phyloP scores from a whole-genome alignment of 768 basidiomycete genomes.

The Neoboletus magnificus region DNA sequence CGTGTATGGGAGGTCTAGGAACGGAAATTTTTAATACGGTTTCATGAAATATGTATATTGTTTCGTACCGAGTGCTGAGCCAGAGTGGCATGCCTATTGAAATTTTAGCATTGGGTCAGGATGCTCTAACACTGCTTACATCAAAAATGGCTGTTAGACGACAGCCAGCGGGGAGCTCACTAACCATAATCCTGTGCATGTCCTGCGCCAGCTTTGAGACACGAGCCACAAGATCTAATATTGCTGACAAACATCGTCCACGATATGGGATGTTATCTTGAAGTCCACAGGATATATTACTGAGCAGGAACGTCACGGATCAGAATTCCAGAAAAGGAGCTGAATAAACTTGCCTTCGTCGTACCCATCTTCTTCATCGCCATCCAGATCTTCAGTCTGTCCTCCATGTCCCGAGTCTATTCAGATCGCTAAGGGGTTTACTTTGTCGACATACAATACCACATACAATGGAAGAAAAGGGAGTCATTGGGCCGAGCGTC shows the following conservation, averaged over 20 bases:
- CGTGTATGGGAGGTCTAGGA: slow-evolving; percentile 63
- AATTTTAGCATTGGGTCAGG: neutral
- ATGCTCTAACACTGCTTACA: slow-evolving; percentile 41
- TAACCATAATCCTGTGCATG: slow-evolving; percentile 80
- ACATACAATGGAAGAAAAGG: slow-evolving; percentile 84
- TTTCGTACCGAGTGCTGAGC: slow-evolving; percentile 69
- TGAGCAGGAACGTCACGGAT: slow-evolving; percentile 23
- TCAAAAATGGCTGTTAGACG: slow-evolving; percentile 83
- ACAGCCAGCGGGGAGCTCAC: slow-evolving; percentile 78
- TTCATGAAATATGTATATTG: neutral
- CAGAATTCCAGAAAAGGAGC: slow-evolving; percentile 2
- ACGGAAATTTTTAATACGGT: neutral
- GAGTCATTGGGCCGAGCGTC: slow-evolving; percentile 81
- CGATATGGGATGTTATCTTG: slow-evolving; percentile 68
- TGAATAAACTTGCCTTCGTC: slow-evolving; percentile 58
- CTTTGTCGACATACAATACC: neutral
- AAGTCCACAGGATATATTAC: slow-evolving; percentile 86
- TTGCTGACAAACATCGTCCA: slow-evolving; percentile 73
- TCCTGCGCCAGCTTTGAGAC: slow-evolving; percentile 35
- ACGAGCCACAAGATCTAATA: neutral
- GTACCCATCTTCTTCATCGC: slow-evolving; percentile 80
- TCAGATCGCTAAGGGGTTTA: neutral
- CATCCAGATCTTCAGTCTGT: slow-evolving; percentile 78
- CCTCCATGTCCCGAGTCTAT: slow-evolving; percentile 93
- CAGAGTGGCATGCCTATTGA: slow-evolving; percentile 81